phyloP scores from a whole-genome alignment of 1,284 basidiomycete genomes.

The Fistulina hepatica region DNA sequence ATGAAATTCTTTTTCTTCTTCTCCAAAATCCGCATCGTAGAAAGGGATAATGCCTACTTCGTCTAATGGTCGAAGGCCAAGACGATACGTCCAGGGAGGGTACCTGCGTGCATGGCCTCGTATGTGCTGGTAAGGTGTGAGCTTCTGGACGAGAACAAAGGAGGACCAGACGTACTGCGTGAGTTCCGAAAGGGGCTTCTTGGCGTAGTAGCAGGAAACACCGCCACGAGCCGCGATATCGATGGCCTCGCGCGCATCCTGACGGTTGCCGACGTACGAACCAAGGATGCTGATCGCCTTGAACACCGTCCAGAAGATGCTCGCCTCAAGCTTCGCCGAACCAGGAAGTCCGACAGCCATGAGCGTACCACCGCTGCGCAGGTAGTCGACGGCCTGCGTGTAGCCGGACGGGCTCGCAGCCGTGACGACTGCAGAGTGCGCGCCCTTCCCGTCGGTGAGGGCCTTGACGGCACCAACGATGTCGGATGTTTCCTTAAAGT shows the following conservation, averaged over 20 bases:
- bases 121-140: slow-evolving; percentile 32
- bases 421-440: slow-evolving; percentile 67
- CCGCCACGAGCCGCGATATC: slow-evolving; percentile 59
- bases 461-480: slow-evolving; percentile 52
- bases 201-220: slow-evolving; percentile 47
- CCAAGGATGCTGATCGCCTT: slow-evolving; percentile 61
- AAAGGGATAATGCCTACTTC: too few species aligned
- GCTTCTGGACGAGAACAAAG: background rate
- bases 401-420: slow-evolving; percentile 53
- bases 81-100: slow-evolving; percentile 52
- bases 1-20: too few species aligned
- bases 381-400: slow-evolving; percentile 59
- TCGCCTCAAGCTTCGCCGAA: slow-evolving; percentile 44
- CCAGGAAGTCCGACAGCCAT: slow-evolving; percentile 71
- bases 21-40: too few species aligned
- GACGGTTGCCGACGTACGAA: slow-evolving; percentile 68
- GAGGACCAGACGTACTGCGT: slow-evolving; percentile 35
- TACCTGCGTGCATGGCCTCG: slow-evolving; percentile 43
- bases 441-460: slow-evolving; percentile 60
- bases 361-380: slow-evolving; percentile 51
- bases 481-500: slow-evolving; percentile 59
- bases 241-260: slow-evolving; percentile 65
- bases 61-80: too few species aligned
- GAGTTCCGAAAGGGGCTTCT: slow-evolving; percentile 44
- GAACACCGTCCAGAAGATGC: slow-evolving; percentile 70